Evolutionary conservation across 257 asterid species (phyloP).

Genomic region (Mentha longifolia): DNA sequence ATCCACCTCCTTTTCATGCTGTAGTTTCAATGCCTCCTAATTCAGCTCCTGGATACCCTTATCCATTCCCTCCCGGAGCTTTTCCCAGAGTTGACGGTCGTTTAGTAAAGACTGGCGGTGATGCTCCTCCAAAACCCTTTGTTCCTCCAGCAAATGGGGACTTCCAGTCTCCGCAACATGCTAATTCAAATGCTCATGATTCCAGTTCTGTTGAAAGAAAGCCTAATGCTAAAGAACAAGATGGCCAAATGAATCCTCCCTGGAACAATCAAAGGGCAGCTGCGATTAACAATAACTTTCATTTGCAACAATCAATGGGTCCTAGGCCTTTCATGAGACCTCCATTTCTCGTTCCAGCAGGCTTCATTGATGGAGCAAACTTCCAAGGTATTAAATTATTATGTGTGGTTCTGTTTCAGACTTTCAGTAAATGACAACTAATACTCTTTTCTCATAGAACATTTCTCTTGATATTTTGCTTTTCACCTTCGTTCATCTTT

Average conservation of each 20-base stretch:
- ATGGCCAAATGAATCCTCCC: slow-evolving; percentile 49
- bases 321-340: slow-evolving; percentile 67
- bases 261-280: slow-evolving; percentile 56
- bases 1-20: slow-evolving; percentile 59
- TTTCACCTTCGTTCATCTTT: not conserved
- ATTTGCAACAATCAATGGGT: slow-evolving; percentile 60
- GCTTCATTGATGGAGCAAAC: slow-evolving; percentile 60
- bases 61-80: slow-evolving; percentile 55
- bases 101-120: slow-evolving; percentile 48
- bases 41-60: slow-evolving; percentile 60
- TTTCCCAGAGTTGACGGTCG: slow-evolving; percentile 54
- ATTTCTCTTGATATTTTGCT: not conserved
- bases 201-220: slow-evolving; percentile 53
- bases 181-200: slow-evolving; percentile 51
- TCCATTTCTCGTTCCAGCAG: slow-evolving; percentile 57
- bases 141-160: slow-evolving; percentile 56
- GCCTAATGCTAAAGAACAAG: slow-evolving; percentile 58
- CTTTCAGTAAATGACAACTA: not conserved
- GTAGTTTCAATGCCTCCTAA: slow-evolving; percentile 62
- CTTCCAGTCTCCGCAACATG: slow-evolving; percentile 48
- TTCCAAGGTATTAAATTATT: slow-evolving; percentile 58
- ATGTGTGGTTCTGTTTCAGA: slow-evolving; percentile 3
- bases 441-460: slow-evolving; percentile 1
- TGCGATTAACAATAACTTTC: slow-evolving; percentile 53
- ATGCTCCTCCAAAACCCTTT: slow-evolving; percentile 53